Conservation (phyloP, 345 rosid genomes). For the Punica granatum region DNA sequence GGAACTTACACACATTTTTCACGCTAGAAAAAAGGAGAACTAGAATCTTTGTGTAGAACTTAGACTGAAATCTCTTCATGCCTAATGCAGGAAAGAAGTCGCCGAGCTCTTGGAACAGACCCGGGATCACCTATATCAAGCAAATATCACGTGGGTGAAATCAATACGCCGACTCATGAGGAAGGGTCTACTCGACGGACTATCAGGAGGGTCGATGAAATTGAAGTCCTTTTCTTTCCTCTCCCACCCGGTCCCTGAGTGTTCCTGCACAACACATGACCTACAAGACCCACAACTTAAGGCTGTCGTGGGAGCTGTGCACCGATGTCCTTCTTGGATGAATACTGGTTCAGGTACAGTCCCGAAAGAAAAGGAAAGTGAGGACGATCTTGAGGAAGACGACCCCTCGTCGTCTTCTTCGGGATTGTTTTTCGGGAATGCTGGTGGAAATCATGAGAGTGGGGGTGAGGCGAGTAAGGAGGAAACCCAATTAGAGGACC, state of each 20-base stretch:
- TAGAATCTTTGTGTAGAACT: background rate
- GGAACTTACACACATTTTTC: background rate
- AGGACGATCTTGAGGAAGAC: constrained; percentile 75
- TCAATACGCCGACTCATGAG: constrained; percentile 63
- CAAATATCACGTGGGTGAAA: constrained; percentile 74
- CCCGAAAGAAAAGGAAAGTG: constrained; percentile 55
- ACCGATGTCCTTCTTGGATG: constrained; percentile 78
- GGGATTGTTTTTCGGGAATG: constrained; percentile 51
- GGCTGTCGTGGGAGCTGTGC: constrained; percentile 43
- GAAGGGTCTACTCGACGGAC: constrained; percentile 61
- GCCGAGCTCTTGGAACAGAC: constrained; percentile 61
- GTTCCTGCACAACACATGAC: constrained; percentile 50
- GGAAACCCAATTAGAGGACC: constrained; percentile 85
- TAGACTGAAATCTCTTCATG: background rate
- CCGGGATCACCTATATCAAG: constrained; percentile 60
- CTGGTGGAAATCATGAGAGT: constrained; percentile 40
- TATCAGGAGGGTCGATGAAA: constrained; percentile 40
- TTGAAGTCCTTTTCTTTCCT: constrained; percentile 61
- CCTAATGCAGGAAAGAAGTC: constrained; percentile 46
- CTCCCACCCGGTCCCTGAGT: constrained; percentile 81
- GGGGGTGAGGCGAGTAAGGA: constrained; percentile 57
- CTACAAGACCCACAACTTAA: constrained; percentile 20
- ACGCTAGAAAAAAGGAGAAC: background rate
- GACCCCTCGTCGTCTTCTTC: constrained; percentile 55
- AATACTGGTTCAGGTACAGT: constrained; percentile 25